These are phyloP conservation scores for Cutaneotrichosporon sp. DNA, from an alignment of 1,284 basidiomycete species.

Conservation along the genomic window DNA sequence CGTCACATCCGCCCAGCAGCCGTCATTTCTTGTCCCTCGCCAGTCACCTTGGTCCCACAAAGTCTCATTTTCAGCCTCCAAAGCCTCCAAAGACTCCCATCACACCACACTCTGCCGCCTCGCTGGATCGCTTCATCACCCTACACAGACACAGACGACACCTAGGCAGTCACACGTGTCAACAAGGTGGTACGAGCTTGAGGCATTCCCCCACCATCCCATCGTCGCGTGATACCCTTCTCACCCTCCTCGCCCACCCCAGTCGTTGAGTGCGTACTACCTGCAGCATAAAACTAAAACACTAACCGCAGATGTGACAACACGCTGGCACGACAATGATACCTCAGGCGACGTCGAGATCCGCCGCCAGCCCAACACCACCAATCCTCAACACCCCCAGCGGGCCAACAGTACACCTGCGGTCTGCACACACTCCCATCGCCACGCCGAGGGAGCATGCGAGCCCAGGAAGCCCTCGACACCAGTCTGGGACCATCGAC, in stretches of 20 bases:
- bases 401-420: slow-evolving; percentile 15
- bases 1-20: neutral
- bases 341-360: slow-evolving; percentile 5
- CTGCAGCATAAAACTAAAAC: neutral
- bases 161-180: neutral
- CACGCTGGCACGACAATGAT: slow-evolving; percentile 13
- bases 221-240: slow-evolving; percentile 8
- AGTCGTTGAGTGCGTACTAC: slow-evolving; percentile 6
- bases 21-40: neutral
- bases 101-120: neutral
- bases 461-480: slow-evolving; percentile 32
- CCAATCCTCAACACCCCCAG: slow-evolving; percentile 18
- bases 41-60: neutral
- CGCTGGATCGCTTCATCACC: neutral
- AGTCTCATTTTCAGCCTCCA: neutral
- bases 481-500: slow-evolving; percentile 32
- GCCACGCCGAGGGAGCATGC: slow-evolving; percentile 16
- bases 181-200: slow-evolving; percentile 8
- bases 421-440: slow-evolving; percentile 10
- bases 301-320: slow-evolving; percentile 13
- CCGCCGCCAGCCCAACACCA: slow-evolving; percentile 9
- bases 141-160: neutral
- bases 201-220: slow-evolving; percentile 2
- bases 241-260: neutral
- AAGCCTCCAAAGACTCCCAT: neutral